Base-by-base conservation (phyloP, 139 green algal genomes). In the Desmodesmus armatus region DNA sequence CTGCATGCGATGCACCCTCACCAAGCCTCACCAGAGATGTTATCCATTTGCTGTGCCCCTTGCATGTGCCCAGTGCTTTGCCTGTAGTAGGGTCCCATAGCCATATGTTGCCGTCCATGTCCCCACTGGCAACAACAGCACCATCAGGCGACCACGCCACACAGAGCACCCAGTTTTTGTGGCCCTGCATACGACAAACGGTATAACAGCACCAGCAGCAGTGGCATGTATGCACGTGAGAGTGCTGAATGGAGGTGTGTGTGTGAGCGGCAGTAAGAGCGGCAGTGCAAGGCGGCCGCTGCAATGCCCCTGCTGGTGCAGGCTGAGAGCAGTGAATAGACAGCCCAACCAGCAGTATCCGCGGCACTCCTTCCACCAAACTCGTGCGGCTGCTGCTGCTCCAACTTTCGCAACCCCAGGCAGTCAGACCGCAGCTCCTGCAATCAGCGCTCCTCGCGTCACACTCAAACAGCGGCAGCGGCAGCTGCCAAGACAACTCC, bases 21-120 rank as follows among this genome's bases (percentile, higher is more conserved):
- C n/a, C n/a, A n/a, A n/a, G n/a, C 31, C 87, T 40, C 67, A 92
- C 91, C 27, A 99, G 47, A 2, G 85, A 92, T 5, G 94, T 98
- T 62, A 99, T 95, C 88, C 93, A 98, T 88, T 99, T 99, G n/a
- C 89, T 92, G 87, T 99, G 97, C 3, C 93, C 97, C 83, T 90
- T 91, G 85, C 97, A 98, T 29, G 84, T 63, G 2, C 95, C 95
- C 29, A 92, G 35, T 0, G 89, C 77, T 53, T 92, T 78, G 7
- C 91, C 92, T 15, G 82, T 94, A 0, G 70, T 40, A 0, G 96
- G 88, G 43, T 98, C 89, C 97, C 97, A 99, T 29, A 99, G 76
- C 82, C 90, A 95, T 13, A 99, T 87, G 29, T 74, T 72, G 13
- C 94, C 94, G 74, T 98, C 90, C 92, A 98, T 98, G 87, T 96